Evolutionary conservation across 768 basidiomycete species (phyloP).

Genomic region (Coprinellus aureogranulatus): DNA sequence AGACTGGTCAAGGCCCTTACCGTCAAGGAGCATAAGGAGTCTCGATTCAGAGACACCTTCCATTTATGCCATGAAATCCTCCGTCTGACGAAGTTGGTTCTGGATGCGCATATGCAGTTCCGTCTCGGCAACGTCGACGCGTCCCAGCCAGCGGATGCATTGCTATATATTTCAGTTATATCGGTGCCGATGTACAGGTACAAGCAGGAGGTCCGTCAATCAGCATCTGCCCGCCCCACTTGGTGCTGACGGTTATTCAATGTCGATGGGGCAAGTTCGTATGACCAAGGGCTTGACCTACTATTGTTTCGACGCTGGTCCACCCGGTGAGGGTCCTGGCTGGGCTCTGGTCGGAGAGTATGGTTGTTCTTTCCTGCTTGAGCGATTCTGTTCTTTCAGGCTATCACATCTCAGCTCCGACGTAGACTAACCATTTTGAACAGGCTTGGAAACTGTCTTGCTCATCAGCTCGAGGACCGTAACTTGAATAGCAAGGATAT

Average conservation of each 20-base stretch:
- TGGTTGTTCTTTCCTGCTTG: conserved; percentile 98
- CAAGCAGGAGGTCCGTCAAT: conserved; percentile 84
- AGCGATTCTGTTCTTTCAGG: conserved; percentile 95
- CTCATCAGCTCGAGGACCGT: conserved; percentile 96
- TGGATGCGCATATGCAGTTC: conserved; percentile 98
- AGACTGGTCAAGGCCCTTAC: conserved; percentile 97
- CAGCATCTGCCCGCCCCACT: background rate
- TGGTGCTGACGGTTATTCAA: conserved; percentile 8
- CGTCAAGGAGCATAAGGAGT: conserved; percentile 99
- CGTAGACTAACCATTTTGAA: too few species aligned
- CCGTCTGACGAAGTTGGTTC: conserved; percentile 95
- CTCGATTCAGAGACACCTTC: conserved; percentile 99
- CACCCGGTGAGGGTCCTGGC: conserved; percentile 98
- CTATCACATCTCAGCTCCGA: too few species aligned
- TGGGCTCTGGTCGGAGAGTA: conserved; percentile 99
- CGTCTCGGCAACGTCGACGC: conserved; percentile 98
- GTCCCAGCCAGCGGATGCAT: conserved; percentile 96
- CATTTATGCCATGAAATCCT: conserved; percentile 97
- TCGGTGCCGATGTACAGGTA: conserved; percentile 99
- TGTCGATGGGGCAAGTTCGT: conserved; percentile 98
- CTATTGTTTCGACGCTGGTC: conserved; percentile 99
- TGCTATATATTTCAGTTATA: conserved; percentile 98
- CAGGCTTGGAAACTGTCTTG: conserved; percentile 91
- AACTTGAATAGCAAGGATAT: conserved; percentile 96
- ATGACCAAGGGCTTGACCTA: conserved; percentile 99